These are phyloP conservation scores for Hanseniaspora guilliermondii DNA, from an alignment of 805 yeast species.

Conservation along the genomic window DNA sequence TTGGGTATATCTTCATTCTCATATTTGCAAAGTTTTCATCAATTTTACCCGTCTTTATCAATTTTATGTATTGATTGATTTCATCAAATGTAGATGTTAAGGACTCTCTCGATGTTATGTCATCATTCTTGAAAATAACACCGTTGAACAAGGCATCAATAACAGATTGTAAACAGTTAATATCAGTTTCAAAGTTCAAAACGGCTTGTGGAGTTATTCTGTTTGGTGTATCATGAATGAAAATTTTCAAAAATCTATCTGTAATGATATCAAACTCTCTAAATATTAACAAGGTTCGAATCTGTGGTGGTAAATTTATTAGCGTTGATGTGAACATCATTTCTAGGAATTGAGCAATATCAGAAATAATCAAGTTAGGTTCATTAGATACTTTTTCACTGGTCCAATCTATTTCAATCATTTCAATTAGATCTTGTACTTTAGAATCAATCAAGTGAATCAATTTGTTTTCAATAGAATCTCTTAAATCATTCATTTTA, in stretches of 20 bases:
- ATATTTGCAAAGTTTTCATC: conserved; percentile 48
- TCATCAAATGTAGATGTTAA: conserved; percentile 65
- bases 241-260: conserved; percentile 48
- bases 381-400: conserved; percentile 39
- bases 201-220: conserved; percentile 47
- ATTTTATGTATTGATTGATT: conserved; percentile 64
- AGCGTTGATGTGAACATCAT: conserved; percentile 78
- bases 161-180: conserved; percentile 57
- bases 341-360: conserved; percentile 72
- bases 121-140: not conserved
- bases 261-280: conserved; percentile 80
- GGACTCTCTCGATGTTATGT: conserved; percentile 12
- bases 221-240: conserved; percentile 41
- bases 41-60: conserved; percentile 50
- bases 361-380: conserved; percentile 65
- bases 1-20: conserved; percentile 56
- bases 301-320: conserved; percentile 63
- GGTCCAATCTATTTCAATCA: conserved; percentile 78
- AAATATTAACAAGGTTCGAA: conserved; percentile 67
- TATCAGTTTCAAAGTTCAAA: conserved; percentile 67
- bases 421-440: conserved; percentile 65
- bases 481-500: conserved; percentile 39
- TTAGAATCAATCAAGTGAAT: conserved; percentile 73
- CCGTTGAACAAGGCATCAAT: conserved; percentile 28
- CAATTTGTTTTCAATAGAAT: conserved; percentile 60